Evolutionary conservation across 208 protist species (phyloP), one percentile per base, ranked within the genome.

Genomic region (Wallacemonas sp.): DNA sequence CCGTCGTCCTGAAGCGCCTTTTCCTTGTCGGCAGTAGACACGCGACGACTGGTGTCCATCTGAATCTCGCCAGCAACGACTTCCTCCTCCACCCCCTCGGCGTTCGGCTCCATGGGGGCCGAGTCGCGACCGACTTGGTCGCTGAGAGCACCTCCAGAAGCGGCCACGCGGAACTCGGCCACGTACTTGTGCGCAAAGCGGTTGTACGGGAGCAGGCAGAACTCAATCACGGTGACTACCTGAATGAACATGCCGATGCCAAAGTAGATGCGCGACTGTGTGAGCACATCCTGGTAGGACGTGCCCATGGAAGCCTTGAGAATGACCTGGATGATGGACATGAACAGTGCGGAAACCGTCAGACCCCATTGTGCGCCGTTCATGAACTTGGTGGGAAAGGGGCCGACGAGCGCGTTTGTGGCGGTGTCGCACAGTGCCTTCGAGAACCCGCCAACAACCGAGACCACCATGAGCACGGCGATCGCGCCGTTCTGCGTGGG

Each of bases 361-460:
- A 89, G 61, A 38, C 92, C 92, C 71, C 67, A 82, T 76, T 92
- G 85, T 22, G 74, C 68, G 9, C 73, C 83, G 55, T 81, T 82
- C 63, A 85, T 91, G 64, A 93, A 95, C 65, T 86, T 85, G 34
- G 76, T 78, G 29, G 91, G 91, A 59, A 97, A 89, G 12, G 78
- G 74, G 24, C 76, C 84, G 9, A 81, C 85, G 29, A 97, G 70
- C 8, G 89, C 91, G 50, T 92, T 92, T 13, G 85, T 80, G 36
- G 75, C 81, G n/a, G 88, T 83, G 55, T 96, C 80, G 58, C 79
- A 83, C 21, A 95, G 66, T 22, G 90, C 84, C 61, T 89, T 95
- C 15, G 76, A 79, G 42, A 85, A 69, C 24, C 87, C 88, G 57
- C 71, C 61, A 36, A 88, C 37, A 27, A 87, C 42, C 17, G 79